Evolutionary conservation across 148 eudicot genomes (phyloP).

Genomic region (Fagopyrum esculentum): DNA sequence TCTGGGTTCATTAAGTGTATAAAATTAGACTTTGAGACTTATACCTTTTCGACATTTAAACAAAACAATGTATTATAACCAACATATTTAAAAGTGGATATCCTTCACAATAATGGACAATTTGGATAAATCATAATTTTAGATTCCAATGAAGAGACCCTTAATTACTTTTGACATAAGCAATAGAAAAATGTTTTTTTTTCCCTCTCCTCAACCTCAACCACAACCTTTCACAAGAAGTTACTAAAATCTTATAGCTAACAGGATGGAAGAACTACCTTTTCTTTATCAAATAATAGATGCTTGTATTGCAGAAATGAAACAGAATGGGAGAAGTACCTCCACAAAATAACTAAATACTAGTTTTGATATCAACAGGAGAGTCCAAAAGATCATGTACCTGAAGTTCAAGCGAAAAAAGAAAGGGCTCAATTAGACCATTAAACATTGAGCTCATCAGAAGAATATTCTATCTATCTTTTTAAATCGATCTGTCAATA

Average conservation of each 20-base stretch:
- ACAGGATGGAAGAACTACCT: neutral
- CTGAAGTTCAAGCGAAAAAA: slow-evolving; percentile 22
- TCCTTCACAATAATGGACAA: neutral
- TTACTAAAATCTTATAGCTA: too few species aligned
- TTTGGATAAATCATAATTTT: neutral
- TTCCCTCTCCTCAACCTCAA: neutral
- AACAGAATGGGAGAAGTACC: slow-evolving; percentile 30
- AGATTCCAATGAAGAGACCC: neutral
- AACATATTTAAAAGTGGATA: neutral
- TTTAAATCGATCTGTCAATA: neutral
- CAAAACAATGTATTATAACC: neutral
- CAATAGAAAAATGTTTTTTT: neutral
- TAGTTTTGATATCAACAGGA: slow-evolving; percentile 45
- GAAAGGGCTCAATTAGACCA: neutral
- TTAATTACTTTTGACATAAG: neutral
- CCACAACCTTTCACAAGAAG: neutral
- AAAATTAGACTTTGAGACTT: slow-evolving; percentile 6
- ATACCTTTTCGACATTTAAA: neutral
- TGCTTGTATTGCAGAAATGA: neutral
- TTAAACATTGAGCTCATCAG: neutral
- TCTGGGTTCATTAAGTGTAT: slow-evolving; percentile 24
- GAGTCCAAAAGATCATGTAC: slow-evolving; percentile 53
- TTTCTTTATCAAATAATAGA: slow-evolving; percentile 1
- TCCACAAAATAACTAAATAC: slow-evolving; percentile 57
- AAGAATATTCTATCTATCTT: neutral